Evolutionary conservation across 768 basidiomycete species (phyloP), one percentile per base, ranked within the genome.

Genomic region (Kwoniella heveanensis): DNA sequence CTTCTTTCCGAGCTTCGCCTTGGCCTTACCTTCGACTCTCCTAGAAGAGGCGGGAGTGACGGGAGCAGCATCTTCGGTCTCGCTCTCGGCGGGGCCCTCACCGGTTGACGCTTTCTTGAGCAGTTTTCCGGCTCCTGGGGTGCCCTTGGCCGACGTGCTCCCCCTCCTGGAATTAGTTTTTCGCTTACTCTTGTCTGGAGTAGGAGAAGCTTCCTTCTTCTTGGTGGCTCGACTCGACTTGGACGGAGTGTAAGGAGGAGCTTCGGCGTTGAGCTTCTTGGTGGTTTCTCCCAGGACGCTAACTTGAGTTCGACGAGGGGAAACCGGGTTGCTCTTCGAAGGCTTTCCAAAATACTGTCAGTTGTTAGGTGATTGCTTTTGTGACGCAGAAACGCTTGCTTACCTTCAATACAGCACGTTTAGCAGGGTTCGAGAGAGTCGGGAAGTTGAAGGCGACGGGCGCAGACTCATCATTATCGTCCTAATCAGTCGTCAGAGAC

Each of bases 111-210:
- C 17, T 26, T 52, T 61, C 54, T 65, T 75, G 36, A 75, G 57
- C 3, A 70, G 57, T 50, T 66, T 70, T 15, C 73, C 73, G 3
- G 73, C 73, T 10, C 66, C 64, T 10, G 73, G 73, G 19, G 73
- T 75, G 46, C 73, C 73, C 50, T 63, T 69, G 1, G 71, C 56
- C 27, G 46, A 54, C 2, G 53, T 10, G 22, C 49, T 30, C 44
- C 19, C 60, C 54, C 60, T 30, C 62, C 47, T 29, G 26, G 53
- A 25, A 26, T 44, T 22, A 30, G 59, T 25, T 21, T 44, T 32
- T 13, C 46, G 13, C n/a, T 30, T 32, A 12, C 21, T 60, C 37
- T 21, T 54, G 27, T 32, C 48, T 13, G 26, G 37, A 15, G 54
- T 46, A 2, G 57, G 26, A 59, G 7, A 50, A 17, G 24, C 27